Evolutionary conservation across 108 stramenopile genomes (phyloP), one percentile per base, ranked within the genome.

Genomic region (Skeletonema costatum): DNA sequence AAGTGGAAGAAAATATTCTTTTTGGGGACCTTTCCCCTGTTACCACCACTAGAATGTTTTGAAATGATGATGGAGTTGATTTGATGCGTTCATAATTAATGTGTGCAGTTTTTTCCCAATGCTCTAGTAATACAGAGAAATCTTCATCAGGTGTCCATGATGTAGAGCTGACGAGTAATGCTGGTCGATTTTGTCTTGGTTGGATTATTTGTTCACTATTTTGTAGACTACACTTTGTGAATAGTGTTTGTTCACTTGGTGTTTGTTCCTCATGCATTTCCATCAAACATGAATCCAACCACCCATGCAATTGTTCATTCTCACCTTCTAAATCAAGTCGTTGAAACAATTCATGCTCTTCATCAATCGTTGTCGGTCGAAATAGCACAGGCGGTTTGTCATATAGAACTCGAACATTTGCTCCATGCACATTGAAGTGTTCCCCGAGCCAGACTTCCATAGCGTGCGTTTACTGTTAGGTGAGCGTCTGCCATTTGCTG

Each of bases 61-160:
- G 87, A 25, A 73, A 74, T 14, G 38, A 31, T 30, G 41, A 42
- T 21, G 30, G 6, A 21, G 29, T 51, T 31, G 50, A 68, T 42
- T 58, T 12, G 39, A 12, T 41, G 10, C 39, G 39, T 41, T 41
- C 39, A 11, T 41, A 36, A 88, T 86, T 30, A 14, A 50, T 60
- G 32, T 39, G 65, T 99, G 96, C n/a, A 97, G 60, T 7, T 66
- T 61, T 8, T 78, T n/a, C n/a, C 70, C 36, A 98, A 70, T 12
- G 99, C 98, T 94, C 79, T 32, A 99, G 74, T 29, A 99, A 82
- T 25, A 99, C 85, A 14, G 86, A 85, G 86, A 99, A 99, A 76
- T 99, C 99, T 80, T 99, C 99, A 68, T 99, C 99, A 1, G 97
- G 88, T 19, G 99, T 98, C 99, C 99, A 99, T 42, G 90, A 92